A percentile compares a stretch with the other conserved stretches of the same genome.
These are phyloP conservation scores for Hypoxylon sp. DNA, from an alignment of 2,329 filamentous ascomycete genomes.

Conservation along the genomic window DNA sequence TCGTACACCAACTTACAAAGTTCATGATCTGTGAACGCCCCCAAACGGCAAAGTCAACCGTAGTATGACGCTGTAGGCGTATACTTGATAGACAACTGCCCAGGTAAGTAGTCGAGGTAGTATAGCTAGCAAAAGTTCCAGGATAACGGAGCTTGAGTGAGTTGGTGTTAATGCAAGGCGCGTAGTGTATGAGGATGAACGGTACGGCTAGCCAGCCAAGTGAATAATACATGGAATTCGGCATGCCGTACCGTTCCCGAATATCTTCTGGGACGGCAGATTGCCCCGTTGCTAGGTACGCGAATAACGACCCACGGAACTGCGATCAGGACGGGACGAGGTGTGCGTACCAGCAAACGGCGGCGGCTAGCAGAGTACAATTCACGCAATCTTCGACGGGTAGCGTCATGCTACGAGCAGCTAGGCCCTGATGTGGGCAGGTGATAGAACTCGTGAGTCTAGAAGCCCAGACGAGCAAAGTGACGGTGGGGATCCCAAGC, in stretches of 20 bases:
- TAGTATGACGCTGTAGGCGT: background rate
- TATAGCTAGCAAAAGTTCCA: conserved; percentile 5
- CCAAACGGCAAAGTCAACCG: background rate
- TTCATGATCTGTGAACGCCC: conserved; percentile 4
- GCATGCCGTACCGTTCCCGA: conserved; percentile 15
- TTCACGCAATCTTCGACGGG: conserved; percentile 1
- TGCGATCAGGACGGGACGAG: conserved; percentile 1
- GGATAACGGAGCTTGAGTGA: background rate
- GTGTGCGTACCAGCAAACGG: conserved; percentile 8
- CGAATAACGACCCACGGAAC: conserved; percentile 8
- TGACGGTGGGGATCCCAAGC: background rate
- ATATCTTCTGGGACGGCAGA: conserved; percentile 21
- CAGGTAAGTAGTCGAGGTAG: no score
- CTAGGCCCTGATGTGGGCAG: background rate
- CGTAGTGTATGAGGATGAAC: background rate
- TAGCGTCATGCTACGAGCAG: conserved; percentile 4
- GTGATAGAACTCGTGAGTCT: background rate
- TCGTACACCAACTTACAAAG: conserved; percentile 1
- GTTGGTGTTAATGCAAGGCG: conserved; percentile 5
- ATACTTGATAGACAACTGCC: background rate
- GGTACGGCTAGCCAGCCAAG: conserved; percentile 9
- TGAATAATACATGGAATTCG: conserved; percentile 13
- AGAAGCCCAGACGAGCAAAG: background rate
- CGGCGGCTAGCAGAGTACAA: conserved; percentile 20
- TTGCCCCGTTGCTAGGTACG: conserved; percentile 26